Evolutionary conservation across 2,329 filamentous ascomycete genomes (phyloP), one percentile per base, ranked within the genome.

Genomic region (Fusarium illudens): DNA sequence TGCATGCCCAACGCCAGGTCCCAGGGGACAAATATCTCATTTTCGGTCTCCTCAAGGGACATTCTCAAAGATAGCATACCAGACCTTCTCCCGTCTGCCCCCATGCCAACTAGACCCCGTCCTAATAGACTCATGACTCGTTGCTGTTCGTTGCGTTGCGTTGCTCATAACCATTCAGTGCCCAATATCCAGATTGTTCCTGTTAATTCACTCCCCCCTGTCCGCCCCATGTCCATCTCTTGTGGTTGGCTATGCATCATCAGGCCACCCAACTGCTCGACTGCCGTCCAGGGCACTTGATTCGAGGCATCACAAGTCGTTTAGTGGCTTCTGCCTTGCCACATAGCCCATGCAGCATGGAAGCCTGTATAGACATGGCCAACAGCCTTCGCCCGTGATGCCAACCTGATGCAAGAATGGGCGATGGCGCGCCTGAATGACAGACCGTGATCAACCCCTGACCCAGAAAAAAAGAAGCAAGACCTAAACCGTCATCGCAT

Each of bases 71-170:
- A 4, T 15, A 36, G 3, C 19, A n/a, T 9, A 51, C 4, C 25
- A 10, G 29, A 15, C 13, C 13, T 33, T 33, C 19, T 52, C 33
- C 25, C n/a, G n/a, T n/a, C n/a, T n/a, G n/a, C 33, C 6, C 36
- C 9, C 15, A 20, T 53, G 12, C 22, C 33, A 42, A 57, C 32
- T 22, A 57, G 50, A 53, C 50, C 12, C 8, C 9, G 34, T 22
- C 50, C 34, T 53, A 39, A 54, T 42, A 42, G 51, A 42, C 51
- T 44, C 52, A 55, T 55, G 11, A 44, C 29, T 44, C 52, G 9
- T 55, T 6, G 17, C 29, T n/a, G 17, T 44, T 55, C 52, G 9
- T 54, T 42, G 29, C n/a, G 17, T 22, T 29, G 51, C 37, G 37
- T 44, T 55, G 52, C 52, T 32, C 36, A 37, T 46, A 27, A 50